Percentiles rank a stretch among this genome's conserved stretches.
These are phyloP conservation scores for Trametes meyenii DNA, from an alignment of 768 basidiomycete genomes.

Conservation along the genomic window DNA sequence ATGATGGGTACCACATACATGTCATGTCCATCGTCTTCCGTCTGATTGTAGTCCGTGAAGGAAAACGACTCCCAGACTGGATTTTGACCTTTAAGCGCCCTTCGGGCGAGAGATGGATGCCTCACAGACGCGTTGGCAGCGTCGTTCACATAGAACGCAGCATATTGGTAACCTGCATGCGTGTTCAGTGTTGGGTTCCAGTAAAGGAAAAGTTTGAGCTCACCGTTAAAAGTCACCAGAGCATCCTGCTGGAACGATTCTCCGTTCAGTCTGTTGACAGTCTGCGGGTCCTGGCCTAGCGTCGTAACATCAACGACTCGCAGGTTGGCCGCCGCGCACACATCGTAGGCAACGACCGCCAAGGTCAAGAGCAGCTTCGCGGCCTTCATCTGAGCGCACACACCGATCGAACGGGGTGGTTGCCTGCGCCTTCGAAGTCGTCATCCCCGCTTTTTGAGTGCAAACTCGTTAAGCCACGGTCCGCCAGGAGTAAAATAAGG, in stretches of 20 bases:
- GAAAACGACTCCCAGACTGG: slow-evolving; percentile 35
- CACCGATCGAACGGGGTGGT: neutral
- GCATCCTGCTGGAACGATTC: slow-evolving; percentile 43
- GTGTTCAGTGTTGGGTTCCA: neutral
- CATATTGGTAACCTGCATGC: slow-evolving; percentile 37
- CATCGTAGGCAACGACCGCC: neutral
- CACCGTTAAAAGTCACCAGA: slow-evolving; percentile 38
- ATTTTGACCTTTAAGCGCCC: slow-evolving; percentile 21
- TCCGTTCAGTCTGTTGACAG: slow-evolving; percentile 40
- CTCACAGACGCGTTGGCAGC: slow-evolving; percentile 34
- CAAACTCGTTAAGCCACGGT: neutral
- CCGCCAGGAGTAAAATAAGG: neutral
- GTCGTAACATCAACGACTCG: slow-evolving; percentile 26
- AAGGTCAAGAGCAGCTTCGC: neutral
- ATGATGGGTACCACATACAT: slow-evolving; percentile 24
- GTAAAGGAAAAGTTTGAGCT: neutral
- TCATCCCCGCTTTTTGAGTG: neutral
- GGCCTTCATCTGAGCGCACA: neutral
- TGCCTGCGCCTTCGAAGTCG: neutral
- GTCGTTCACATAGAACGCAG: slow-evolving; percentile 36
- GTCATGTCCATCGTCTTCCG: slow-evolving; percentile 42
- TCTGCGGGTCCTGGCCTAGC: slow-evolving; percentile 38
- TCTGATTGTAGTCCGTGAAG: slow-evolving; percentile 40
- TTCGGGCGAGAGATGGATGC: slow-evolving; percentile 33
- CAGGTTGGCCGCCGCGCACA: slow-evolving; percentile 12